Conservation (phyloP, 139 green algal species). For the Pleodorina starrii region DNA sequence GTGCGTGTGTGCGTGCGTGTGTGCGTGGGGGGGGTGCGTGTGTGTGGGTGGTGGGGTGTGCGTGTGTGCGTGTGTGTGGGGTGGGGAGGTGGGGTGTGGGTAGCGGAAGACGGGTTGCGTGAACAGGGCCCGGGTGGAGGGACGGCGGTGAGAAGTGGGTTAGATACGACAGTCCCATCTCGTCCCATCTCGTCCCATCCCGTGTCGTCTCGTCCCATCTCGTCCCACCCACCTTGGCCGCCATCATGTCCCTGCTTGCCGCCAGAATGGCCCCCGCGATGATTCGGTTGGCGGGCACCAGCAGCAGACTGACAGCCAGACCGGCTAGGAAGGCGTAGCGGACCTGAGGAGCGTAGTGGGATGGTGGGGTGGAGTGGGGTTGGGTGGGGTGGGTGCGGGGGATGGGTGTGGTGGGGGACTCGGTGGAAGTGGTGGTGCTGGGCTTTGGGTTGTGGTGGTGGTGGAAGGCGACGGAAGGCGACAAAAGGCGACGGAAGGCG, state of each 20-base stretch:
- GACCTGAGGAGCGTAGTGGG: slow-evolving; percentile 69
- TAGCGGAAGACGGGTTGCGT: no score
- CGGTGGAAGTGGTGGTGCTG: no score
- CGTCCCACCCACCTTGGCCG: slow-evolving; percentile 63
- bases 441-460: no score
- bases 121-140: background rate
- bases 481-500: no score
- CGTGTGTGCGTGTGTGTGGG: background rate
- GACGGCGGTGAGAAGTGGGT: background rate
- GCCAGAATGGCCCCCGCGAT: slow-evolving; percentile 78
- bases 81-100: background rate
- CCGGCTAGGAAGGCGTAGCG: slow-evolving; percentile 86
- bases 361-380: background rate
- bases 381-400: background rate
- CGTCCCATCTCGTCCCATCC: slow-evolving; percentile 81
- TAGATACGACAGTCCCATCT: no score
- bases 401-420: background rate
- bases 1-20: background rate
- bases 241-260: slow-evolving; percentile 79
- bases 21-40: background rate
- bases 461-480: no score
- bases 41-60: background rate
- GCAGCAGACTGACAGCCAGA: slow-evolving; percentile 77
- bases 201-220: no score
- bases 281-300: slow-evolving; percentile 89